phyloP scores from a whole-genome alignment of 2,329 filamentous ascomycete genomes.

The Aphanoascus verrucosus region DNA sequence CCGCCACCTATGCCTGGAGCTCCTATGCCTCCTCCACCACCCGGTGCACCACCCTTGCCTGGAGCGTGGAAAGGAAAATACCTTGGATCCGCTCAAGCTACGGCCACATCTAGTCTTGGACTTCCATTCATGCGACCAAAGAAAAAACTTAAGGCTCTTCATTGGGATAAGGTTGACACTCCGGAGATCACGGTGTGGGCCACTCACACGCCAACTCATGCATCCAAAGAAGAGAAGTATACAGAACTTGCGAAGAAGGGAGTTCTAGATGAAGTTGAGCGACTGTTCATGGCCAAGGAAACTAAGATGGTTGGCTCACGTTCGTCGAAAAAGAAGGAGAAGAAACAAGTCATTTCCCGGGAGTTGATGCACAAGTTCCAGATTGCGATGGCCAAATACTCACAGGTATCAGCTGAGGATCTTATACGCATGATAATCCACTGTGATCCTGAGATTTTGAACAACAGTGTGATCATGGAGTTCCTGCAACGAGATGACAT shows the following conservation, averaged over 20 bases:
- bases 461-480: slow-evolving; percentile 89
- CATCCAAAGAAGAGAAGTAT: slow-evolving; percentile 92
- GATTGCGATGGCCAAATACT: slow-evolving; percentile 90
- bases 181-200: slow-evolving; percentile 91
- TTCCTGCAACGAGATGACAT: slow-evolving; percentile 89
- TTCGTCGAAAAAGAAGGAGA: slow-evolving; percentile 68
- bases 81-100: slow-evolving; percentile 52
- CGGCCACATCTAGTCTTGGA: slow-evolving; percentile 49
- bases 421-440: slow-evolving; percentile 90
- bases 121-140: slow-evolving; percentile 79
- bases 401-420: slow-evolving; percentile 70
- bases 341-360: slow-evolving; percentile 91
- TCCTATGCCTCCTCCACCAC: slow-evolving; percentile 38
- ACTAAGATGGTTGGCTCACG: slow-evolving; percentile 69
- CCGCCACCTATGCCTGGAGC: slow-evolving; percentile 24
- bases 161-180: slow-evolving; percentile 97
- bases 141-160: slow-evolving; percentile 98
- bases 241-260: slow-evolving; percentile 85
- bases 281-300: slow-evolving; percentile 94
- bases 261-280: slow-evolving; percentile 94
- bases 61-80: slow-evolving; percentile 56
- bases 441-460: slow-evolving; percentile 78
- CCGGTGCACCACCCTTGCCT: slow-evolving; percentile 35
- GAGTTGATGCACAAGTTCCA: slow-evolving; percentile 84
- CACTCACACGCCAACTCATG: slow-evolving; percentile 68